These are phyloP conservation scores for Gonium pectorale DNA, from an alignment of 139 green algal genomes.

Conservation along the genomic window DNA sequence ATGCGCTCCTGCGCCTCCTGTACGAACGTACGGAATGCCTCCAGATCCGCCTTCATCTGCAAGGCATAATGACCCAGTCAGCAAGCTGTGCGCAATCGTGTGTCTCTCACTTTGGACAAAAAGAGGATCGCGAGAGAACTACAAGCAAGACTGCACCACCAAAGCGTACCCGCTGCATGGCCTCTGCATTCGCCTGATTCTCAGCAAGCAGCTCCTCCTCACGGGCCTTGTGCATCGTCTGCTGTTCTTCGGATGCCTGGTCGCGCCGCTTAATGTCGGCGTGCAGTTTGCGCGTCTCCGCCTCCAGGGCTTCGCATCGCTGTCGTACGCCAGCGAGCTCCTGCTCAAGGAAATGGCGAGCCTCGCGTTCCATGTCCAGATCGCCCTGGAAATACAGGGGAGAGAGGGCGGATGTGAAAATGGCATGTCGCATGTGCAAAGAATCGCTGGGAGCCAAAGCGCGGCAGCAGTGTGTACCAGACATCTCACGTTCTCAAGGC, in stretches of 20 bases:
- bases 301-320: not conserved
- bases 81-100: too few species aligned
- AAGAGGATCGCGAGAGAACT: too few species aligned
- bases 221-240: not conserved
- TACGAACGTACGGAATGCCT: not conserved
- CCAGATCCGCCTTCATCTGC: conserved; percentile 19
- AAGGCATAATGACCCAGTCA: too few species aligned
- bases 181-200: not conserved
- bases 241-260: not conserved
- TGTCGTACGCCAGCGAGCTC: not conserved
- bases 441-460: too few species aligned
- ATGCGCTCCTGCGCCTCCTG: conserved; percentile 1
- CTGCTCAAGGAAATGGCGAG: conserved; percentile 36
- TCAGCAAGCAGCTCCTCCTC: not conserved
- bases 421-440: too few species aligned
- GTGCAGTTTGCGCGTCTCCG: not conserved
- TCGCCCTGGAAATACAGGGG: conserved; percentile 15
- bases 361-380: conserved; percentile 40
- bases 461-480: too few species aligned
- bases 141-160: not conserved
- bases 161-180: not conserved
- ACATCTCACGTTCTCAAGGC: too few species aligned
- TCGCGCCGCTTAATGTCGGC: not conserved
- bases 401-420: too few species aligned
- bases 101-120: too few species aligned